phyloP scores from a whole-genome alignment of 352 stramenopile species.

The Pythium brachiatum region DNA sequence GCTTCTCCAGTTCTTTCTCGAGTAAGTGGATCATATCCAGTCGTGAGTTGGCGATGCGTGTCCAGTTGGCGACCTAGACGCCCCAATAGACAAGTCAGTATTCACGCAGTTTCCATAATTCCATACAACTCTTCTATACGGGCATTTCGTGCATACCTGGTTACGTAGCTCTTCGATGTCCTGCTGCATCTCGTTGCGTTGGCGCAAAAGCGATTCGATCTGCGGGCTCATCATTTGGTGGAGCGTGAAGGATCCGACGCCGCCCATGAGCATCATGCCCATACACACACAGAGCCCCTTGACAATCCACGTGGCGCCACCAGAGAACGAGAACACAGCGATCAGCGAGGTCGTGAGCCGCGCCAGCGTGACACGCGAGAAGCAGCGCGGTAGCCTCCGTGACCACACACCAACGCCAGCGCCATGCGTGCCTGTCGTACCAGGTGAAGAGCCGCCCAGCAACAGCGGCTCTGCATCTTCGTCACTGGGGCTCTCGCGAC shows the following conservation, averaged over 20 bases:
- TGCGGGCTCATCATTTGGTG: slow-evolving; percentile 77
- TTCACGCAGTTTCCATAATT: not conserved
- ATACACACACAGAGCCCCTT: slow-evolving; percentile 47
- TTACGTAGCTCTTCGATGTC: slow-evolving; percentile 43
- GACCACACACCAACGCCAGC: too few relatives aligned
- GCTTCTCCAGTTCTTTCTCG: slow-evolving; percentile 64
- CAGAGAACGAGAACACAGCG: slow-evolving; percentile 5
- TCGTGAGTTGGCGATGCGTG: slow-evolving; percentile 59
- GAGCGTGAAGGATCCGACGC: slow-evolving; percentile 64
- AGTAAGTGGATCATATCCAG: slow-evolving; percentile 71
- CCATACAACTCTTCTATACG: not conserved
- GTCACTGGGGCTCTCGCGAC: slow-evolving; percentile 9
- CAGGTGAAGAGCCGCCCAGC: not conserved
- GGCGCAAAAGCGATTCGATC: slow-evolving; percentile 60
- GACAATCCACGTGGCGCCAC: slow-evolving; percentile 35
- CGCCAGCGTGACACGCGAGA: not conserved
- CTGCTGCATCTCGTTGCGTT: slow-evolving; percentile 56
- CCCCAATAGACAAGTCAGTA: not conserved
- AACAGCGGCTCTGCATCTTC: slow-evolving; percentile 17
- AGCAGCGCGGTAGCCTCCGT: not conserved
- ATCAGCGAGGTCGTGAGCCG: slow-evolving; percentile 2
- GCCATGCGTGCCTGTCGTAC: too few relatives aligned
- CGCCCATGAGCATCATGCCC: slow-evolving; percentile 53
- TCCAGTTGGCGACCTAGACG: slow-evolving; percentile 74
- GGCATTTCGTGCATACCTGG: slow-evolving; percentile 30